Evolutionary conservation across 768 basidiomycete species (phyloP), one percentile per base, ranked within the genome.

Genomic region (Tulasnella sp.): DNA sequence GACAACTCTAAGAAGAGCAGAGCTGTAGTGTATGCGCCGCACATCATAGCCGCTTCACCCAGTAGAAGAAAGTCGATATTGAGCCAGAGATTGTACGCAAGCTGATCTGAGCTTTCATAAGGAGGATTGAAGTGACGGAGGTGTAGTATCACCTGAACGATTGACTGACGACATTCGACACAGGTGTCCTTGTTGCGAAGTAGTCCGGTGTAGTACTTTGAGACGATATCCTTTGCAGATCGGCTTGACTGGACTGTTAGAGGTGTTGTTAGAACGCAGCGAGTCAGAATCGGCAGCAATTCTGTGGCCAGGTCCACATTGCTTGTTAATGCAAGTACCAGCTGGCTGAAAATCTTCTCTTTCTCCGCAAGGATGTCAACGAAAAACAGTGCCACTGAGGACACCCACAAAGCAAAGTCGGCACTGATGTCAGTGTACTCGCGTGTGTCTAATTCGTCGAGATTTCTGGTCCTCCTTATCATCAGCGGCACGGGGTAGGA

Each of bases 1-100:
- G 68, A 67, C 10, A 93, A 71, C 60, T 98, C 93, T 29, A 95
- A 69, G 62, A 92, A 93, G 24, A 98, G 70, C 20, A 96, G 70
- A 0, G 88, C 84, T 0, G 92, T 92, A 3, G 89, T 89, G 62
- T 86, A 95, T 6, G 86, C 79, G 0, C 84, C 85, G 53, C 81
- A 90, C 31, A 67, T 62, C 48, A 87, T 77, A 3, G 92, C 85
- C 31, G 77, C 81, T 55, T 69, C 69, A 8, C 82, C 79, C 20
- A 98, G 72, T 4, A 88, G 66, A 1, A 74, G 61, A 59, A 74
- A 87, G 56, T 93, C 79, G 37, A 96, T 59, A 31, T 74, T 68
- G 9, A 99, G 71, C 95, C 95, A 98, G 54, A 72, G 74, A 62
- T 88, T 78, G 58, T 82, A 75, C 1, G 74, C 72, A 25, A 72